These are phyloP conservation scores for Aspergillus floridensis DNA, from an alignment of 2,329 filamentous ascomycete genomes.

Conservation along the genomic window DNA sequence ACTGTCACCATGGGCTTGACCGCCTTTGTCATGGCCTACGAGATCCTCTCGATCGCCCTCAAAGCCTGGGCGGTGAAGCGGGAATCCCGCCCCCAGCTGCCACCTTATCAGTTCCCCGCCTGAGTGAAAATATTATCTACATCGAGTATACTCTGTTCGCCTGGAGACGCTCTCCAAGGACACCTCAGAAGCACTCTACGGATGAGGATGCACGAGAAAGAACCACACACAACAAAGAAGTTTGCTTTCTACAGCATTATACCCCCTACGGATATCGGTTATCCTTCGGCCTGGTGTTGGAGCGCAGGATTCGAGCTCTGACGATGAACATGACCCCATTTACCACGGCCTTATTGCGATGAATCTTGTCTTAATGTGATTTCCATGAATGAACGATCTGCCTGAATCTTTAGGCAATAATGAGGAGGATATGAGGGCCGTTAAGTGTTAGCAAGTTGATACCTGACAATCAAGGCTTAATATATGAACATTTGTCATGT, in stretches of 20 bases:
- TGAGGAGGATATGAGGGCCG: slow-evolving; percentile 11
- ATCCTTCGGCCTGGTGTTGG: slow-evolving; percentile 13
- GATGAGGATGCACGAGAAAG: slow-evolving; percentile 2
- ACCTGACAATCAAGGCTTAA: neutral
- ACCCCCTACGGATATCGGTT: slow-evolving; percentile 22
- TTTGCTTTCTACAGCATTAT: slow-evolving; percentile 21
- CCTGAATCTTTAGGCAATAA: slow-evolving; percentile 11
- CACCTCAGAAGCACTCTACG: neutral
- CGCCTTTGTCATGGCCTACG: slow-evolving; percentile 81
- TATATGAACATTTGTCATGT: neutral
- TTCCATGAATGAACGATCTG: slow-evolving; percentile 20
- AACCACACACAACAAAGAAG: neutral
- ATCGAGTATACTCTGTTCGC: neutral
- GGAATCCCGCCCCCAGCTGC: slow-evolving; percentile 33
- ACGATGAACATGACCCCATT: slow-evolving; percentile 13
- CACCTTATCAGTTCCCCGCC: slow-evolving; percentile 30
- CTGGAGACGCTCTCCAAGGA: neutral
- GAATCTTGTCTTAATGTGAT: slow-evolving; percentile 9
- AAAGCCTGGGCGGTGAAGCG: slow-evolving; percentile 77
- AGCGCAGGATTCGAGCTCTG: slow-evolving; percentile 8
- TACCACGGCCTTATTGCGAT: slow-evolving; percentile 9
- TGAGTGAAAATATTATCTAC: neutral
- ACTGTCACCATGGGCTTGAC: slow-evolving; percentile 83
- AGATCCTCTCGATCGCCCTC: slow-evolving; percentile 71
- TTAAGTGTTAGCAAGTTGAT: neutral